phyloP scores from a whole-genome alignment of 2,329 filamentous ascomycete species.

The Phialophora tarda region DNA sequence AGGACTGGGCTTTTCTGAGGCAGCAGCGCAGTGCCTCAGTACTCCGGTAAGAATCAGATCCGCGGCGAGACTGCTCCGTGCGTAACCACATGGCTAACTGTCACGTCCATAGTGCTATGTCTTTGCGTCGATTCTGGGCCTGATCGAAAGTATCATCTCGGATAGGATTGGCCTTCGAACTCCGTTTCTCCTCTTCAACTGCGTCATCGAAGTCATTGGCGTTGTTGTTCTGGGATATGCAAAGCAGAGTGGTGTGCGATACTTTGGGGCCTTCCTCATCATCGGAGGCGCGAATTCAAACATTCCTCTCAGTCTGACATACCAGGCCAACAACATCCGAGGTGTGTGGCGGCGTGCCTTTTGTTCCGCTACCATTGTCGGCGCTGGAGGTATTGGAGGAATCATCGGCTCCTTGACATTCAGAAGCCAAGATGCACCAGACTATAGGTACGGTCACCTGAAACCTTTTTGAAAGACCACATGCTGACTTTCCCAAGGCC shows the following conservation, averaged over 20 bases:
- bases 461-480: too few relatives aligned
- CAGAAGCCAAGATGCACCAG: not conserved
- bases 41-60: slow-evolving; percentile 45
- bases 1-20: slow-evolving; percentile 46
- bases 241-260: slow-evolving; percentile 42
- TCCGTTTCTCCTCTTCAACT: slow-evolving; percentile 32
- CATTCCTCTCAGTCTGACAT: slow-evolving; percentile 42
- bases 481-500: too few relatives aligned
- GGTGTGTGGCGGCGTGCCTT: slow-evolving; percentile 53
- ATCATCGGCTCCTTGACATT: not conserved
- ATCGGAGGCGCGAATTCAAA: slow-evolving; percentile 41
- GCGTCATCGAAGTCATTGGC: slow-evolving; percentile 26
- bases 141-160: not conserved
- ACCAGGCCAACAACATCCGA: slow-evolving; percentile 45
- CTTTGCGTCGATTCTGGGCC: too few relatives aligned
- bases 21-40: slow-evolving; percentile 43
- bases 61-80: slow-evolving; percentile 44
- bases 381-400: not conserved
- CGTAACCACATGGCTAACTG: slow-evolving; percentile 33
- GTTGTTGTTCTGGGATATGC: slow-evolving; percentile 33
- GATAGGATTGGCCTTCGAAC: slow-evolving; percentile 35
- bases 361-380: not conserved
- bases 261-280: slow-evolving; percentile 59
- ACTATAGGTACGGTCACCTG: not conserved
- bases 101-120: too few relatives aligned